phyloP scores from a whole-genome alignment of 2,329 filamentous ascomycete species.

The Aureobasidium sp. region DNA sequence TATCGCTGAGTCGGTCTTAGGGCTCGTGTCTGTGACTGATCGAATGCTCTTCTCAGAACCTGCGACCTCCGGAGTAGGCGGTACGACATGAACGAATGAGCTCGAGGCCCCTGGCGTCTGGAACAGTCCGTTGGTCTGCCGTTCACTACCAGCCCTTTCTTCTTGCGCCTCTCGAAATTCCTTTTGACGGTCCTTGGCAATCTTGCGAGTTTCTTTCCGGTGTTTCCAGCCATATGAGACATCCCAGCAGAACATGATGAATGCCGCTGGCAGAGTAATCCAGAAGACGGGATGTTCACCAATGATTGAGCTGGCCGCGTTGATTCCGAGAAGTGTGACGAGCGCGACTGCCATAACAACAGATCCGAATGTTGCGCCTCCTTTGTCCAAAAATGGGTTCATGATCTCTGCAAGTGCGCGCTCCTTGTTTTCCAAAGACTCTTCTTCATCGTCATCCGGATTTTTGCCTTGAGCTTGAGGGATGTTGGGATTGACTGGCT shows the following conservation, averaged over 20 bases:
- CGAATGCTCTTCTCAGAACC: background rate
- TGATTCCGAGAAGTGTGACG: conserved; percentile 58
- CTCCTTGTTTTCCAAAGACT: conserved; percentile 47
- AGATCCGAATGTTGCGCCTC: conserved; percentile 57
- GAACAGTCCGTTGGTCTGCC: background rate
- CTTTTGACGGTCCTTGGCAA: conserved; percentile 47
- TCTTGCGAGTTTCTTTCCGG: conserved; percentile 55
- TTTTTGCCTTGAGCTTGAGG: conserved; percentile 53
- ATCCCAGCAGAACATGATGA: conserved; percentile 64
- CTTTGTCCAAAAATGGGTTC: conserved; percentile 66
- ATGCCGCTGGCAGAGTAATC: conserved; percentile 61
- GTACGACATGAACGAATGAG: background rate
- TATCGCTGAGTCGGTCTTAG: background rate
- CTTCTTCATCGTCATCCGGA: conserved; percentile 45
- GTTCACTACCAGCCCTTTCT: background rate
- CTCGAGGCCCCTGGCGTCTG: background rate
- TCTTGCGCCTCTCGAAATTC: conserved; percentile 26
- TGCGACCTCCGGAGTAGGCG: background rate
- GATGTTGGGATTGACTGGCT: conserved; percentile 66
- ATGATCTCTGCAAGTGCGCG: conserved; percentile 65
- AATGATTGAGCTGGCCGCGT: conserved; percentile 49
- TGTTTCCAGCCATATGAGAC: conserved; percentile 56
- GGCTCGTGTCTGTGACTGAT: background rate
- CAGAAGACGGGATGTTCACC: conserved; percentile 56
- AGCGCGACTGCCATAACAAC: conserved; percentile 61